These are phyloP conservation scores for Moesziomyces globuligerus DNA, from an alignment of 1,284 basidiomycete genomes.

Conservation along the genomic window DNA sequence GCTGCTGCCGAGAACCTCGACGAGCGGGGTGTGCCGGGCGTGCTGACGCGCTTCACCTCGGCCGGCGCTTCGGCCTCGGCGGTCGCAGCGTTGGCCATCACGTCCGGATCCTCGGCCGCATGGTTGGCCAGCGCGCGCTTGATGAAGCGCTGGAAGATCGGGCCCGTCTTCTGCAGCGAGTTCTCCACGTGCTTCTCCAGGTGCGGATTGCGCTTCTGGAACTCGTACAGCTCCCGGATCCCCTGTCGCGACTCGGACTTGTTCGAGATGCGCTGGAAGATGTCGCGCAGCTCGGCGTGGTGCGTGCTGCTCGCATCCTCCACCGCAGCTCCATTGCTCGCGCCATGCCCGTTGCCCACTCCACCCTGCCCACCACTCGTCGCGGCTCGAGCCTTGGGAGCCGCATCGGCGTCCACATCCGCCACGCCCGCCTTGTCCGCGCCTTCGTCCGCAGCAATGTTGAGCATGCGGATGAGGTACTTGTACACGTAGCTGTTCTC, in stretches of 20 bases:
- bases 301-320: slow-evolving; percentile 74
- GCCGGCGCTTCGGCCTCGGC: neutral
- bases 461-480: slow-evolving; percentile 60
- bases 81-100: slow-evolving; percentile 7
- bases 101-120: slow-evolving; percentile 83
- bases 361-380: slow-evolving; percentile 18
- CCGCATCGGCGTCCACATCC: slow-evolving; percentile 74
- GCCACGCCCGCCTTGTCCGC: slow-evolving; percentile 32
- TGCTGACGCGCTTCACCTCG: slow-evolving; percentile 15
- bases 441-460: slow-evolving; percentile 37
- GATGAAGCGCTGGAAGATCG: slow-evolving; percentile 69
- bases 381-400: slow-evolving; percentile 5
- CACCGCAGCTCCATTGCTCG: slow-evolving; percentile 7
- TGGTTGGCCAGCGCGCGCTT: slow-evolving; percentile 71
- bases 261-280: slow-evolving; percentile 84
- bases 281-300: slow-evolving; percentile 80
- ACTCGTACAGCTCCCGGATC: slow-evolving; percentile 94
- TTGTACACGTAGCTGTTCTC: slow-evolving; percentile 63
- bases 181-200: slow-evolving; percentile 80
- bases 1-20: slow-evolving; percentile 7
- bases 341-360: slow-evolving; percentile 33
- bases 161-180: slow-evolving; percentile 68
- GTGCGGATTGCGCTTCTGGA: slow-evolving; percentile 89
- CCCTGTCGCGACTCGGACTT: slow-evolving; percentile 86
- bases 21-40: slow-evolving; percentile 18